Conservation (phyloP, 352 stramenopile species). For the Pythium oligandrum region DNA sequence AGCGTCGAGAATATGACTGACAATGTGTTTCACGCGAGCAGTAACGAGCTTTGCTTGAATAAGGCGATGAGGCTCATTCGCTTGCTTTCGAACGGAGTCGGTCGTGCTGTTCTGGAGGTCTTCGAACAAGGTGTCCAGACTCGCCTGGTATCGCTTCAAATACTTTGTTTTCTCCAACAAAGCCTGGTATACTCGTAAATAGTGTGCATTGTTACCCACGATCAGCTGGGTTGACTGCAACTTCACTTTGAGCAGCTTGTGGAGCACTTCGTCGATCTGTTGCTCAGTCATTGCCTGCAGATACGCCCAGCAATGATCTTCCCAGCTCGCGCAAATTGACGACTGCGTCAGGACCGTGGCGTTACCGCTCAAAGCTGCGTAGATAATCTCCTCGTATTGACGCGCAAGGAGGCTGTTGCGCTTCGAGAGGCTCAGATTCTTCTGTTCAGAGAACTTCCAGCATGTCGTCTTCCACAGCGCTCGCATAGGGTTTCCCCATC, state of each 20-base stretch:
- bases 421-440: conserved; percentile 46
- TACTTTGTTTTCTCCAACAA: conserved; percentile 73
- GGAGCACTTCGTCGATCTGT: conserved; percentile 64
- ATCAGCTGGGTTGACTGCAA: conserved; percentile 65
- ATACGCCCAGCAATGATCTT: conserved; percentile 84
- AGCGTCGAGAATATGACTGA: conserved; percentile 55
- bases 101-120: conserved; percentile 59
- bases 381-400: conserved; percentile 78
- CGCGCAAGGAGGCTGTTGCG: conserved; percentile 52
- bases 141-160: conserved; percentile 63
- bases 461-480: conserved; percentile 84
- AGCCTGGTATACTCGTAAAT: conserved; percentile 44
- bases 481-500: conserved; percentile 81
- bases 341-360: conserved; percentile 58
- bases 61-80: conserved; percentile 57
- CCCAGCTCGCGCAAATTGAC: conserved; percentile 71
- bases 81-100: conserved; percentile 64
- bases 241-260: conserved; percentile 73
- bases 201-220: conserved; percentile 59
- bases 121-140: conserved; percentile 72
- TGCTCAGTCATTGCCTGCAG: conserved; percentile 63
- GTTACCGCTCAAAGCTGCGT: conserved; percentile 75
- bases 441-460: conserved; percentile 70
- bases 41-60: conserved; percentile 82
- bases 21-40: conserved; percentile 71